A percentile compares a stretch with the other conserved stretches of the same genome.
Conservation (phyloP, 129 eudicot species). For the Escallonia herrerae region DNA sequence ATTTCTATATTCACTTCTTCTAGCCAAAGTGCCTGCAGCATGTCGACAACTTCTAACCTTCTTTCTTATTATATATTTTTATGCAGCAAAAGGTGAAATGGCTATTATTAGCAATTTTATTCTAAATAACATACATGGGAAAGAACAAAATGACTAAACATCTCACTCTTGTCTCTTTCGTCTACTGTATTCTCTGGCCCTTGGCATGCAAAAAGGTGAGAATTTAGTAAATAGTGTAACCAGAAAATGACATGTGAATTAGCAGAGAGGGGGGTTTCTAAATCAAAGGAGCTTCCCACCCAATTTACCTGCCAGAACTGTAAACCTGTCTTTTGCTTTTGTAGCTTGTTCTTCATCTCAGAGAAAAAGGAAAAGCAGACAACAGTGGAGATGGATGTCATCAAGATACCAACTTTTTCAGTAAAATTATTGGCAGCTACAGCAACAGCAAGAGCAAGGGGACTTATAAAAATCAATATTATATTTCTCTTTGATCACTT, state of each 20-base stretch:
- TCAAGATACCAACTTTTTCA: slow-evolving; percentile 30
- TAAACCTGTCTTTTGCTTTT: slow-evolving; percentile 10
- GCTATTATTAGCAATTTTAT: not conserved
- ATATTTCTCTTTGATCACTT: slow-evolving; percentile 11
- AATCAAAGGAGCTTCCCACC: slow-evolving; percentile 17
- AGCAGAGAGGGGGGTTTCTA: slow-evolving; percentile 11
- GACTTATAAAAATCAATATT: slow-evolving; percentile 4
- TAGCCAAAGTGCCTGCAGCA: too few species aligned
- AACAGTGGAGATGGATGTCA: slow-evolving; percentile 8
- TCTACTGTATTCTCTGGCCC: slow-evolving; percentile 7
- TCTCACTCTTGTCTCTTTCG: slow-evolving; percentile 9
- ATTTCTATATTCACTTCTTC: too few species aligned
- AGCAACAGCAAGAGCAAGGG: slow-evolving; percentile 8
- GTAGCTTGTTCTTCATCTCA: slow-evolving; percentile 5
- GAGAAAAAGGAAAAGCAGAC: slow-evolving; percentile 23
- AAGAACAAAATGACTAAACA: slow-evolving; percentile 3
- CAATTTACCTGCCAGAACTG: slow-evolving; percentile 13
- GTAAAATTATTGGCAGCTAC: slow-evolving; percentile 18
- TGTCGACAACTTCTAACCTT: too few species aligned
- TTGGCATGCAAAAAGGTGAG: slow-evolving; percentile 17
- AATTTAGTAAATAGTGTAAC: slow-evolving; percentile 3
- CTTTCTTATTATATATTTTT: not conserved
- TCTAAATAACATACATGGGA: slow-evolving; percentile 1
- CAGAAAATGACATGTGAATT: slow-evolving; percentile 10
- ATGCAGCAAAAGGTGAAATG: not conserved